A percentile compares a stretch with the other conserved stretches of the same genome.
Evolutionary conservation across 2,329 filamentous ascomycete genomes (phyloP).

Genomic region (Ceratocystis eucalypticola): DNA sequence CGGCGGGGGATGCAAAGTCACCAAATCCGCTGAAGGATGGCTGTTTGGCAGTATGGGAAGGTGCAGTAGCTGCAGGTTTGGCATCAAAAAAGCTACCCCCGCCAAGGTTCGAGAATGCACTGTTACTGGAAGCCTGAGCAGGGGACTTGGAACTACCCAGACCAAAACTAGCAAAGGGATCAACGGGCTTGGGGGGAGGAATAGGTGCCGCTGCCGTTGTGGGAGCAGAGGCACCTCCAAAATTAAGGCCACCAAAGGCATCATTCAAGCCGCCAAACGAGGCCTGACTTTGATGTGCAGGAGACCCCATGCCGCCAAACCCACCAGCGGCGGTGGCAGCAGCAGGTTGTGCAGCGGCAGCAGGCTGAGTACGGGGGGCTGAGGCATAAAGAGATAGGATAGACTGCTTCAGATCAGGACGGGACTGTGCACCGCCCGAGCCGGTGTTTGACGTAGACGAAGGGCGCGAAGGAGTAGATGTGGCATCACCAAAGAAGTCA

Average conservation of each 20-base stretch:
- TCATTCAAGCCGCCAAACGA: slow-evolving; percentile 57
- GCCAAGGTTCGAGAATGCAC: slow-evolving; percentile 40
- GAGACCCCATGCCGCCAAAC: slow-evolving; percentile 54
- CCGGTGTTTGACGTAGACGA: slow-evolving; percentile 61
- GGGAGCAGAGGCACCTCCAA: slow-evolving; percentile 24
- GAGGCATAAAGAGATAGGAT: slow-evolving; percentile 91
- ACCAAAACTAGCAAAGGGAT: slow-evolving; percentile 50
- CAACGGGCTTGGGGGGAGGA: slow-evolving; percentile 32
- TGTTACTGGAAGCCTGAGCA: slow-evolving; percentile 27
- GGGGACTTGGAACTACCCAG: slow-evolving; percentile 27
- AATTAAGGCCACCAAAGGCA: slow-evolving; percentile 46
- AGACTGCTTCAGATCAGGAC: slow-evolving; percentile 91
- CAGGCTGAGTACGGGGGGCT: slow-evolving; percentile 54
- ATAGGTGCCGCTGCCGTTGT: slow-evolving; percentile 26
- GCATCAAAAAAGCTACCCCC: slow-evolving; percentile 77
- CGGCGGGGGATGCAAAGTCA: slow-evolving; percentile 45
- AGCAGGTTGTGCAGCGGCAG: slow-evolving; percentile 36
- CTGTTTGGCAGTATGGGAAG: slow-evolving; percentile 34
- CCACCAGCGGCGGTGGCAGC: slow-evolving; percentile 40
- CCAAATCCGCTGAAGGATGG: slow-evolving; percentile 48
- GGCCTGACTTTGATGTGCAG: slow-evolving; percentile 39
- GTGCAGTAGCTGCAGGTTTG: slow-evolving; percentile 34
- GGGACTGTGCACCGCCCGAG: slow-evolving; percentile 50
- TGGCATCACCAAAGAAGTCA: slow-evolving; percentile 73
- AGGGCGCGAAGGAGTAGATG: slow-evolving; percentile 52